These are phyloP conservation scores for Pythium brassicae DNA, from an alignment of 352 stramenopile genomes.

Conservation along the genomic window DNA sequence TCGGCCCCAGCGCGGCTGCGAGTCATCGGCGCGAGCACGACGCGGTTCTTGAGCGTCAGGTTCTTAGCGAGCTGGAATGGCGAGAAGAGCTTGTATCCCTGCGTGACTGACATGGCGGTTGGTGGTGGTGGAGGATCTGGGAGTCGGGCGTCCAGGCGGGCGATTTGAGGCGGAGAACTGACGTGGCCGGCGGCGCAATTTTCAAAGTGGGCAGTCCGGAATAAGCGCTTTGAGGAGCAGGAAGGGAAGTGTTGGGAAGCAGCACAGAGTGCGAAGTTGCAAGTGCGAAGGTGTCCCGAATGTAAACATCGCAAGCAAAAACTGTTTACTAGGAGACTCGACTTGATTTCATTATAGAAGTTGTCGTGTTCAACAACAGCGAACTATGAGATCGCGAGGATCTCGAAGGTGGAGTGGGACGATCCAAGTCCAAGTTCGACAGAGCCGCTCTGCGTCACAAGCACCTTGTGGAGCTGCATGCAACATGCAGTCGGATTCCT, in stretches of 20 bases:
- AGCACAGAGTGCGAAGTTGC: no score
- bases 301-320: neutral
- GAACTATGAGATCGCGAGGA: no score
- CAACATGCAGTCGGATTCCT: no score
- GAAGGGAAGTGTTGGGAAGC: no score
- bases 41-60: conserved; percentile 21
- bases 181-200: neutral
- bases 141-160: neutral
- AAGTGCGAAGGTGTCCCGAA: no score
- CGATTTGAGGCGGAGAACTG: neutral
- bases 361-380: neutral
- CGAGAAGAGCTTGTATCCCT: conserved; percentile 23
- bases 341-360: neutral
- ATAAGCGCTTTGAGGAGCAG: no score
- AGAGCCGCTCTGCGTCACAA: no score
- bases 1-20: conserved; percentile 11
- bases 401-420: no score
- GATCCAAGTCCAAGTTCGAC: no score
- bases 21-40: conserved; percentile 40
- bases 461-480: no score
- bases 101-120: neutral
- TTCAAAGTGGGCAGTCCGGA: neutral
- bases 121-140: neutral
- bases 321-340: neutral
- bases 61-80: conserved; percentile 9